A percentile compares a stretch with the other conserved stretches of the same genome.
Evolutionary conservation across 805 yeast genomes (phyloP).

Genomic region (Hanseniaspora vineae): DNA sequence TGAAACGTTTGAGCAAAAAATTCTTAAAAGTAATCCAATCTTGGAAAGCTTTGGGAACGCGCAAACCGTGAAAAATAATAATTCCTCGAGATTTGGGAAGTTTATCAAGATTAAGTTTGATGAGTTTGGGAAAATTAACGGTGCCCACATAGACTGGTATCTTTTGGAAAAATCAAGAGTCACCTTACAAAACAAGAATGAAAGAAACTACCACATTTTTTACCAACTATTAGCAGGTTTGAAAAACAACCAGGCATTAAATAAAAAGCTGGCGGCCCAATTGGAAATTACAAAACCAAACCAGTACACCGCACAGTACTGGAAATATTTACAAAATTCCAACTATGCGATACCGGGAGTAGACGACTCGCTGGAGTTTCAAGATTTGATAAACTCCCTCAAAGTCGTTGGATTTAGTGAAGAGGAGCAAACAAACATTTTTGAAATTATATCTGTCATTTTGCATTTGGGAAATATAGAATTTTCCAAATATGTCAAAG

Average conservation of each 20-base stretch:
- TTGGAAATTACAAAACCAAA: constrained; percentile 10
- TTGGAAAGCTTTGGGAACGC: constrained; percentile 95
- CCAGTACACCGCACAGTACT: constrained; percentile 24
- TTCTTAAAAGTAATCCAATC: constrained; percentile 88
- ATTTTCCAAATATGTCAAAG: constrained; percentile 32
- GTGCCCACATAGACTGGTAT: constrained; percentile 93
- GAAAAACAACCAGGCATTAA: constrained; percentile 3
- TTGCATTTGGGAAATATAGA: constrained; percentile 79
- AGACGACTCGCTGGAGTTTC: constrained; percentile 62
- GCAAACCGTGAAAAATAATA: constrained; percentile 84
- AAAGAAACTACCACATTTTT: constrained; percentile 88
- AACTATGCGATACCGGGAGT: constrained; percentile 53
- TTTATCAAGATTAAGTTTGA: constrained; percentile 78
- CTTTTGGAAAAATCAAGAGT: constrained; percentile 89
- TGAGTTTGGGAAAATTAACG: constrained; percentile 49
- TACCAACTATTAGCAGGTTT: constrained; percentile 74
- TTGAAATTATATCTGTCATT: constrained; percentile 58
- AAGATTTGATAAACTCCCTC: constrained; percentile 51
- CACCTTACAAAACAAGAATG: constrained; percentile 56
- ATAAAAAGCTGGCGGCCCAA: constrained; percentile 24
- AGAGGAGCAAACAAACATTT: constrained; percentile 42
- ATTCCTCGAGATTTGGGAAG: constrained; percentile 94
- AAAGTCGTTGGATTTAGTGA: constrained; percentile 55
- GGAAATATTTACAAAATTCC: constrained; percentile 46
- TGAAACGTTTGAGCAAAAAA: constrained; percentile 61